Percentiles rank a stretch among this genome's conserved stretches.
These are phyloP conservation scores for Zarea fungicola DNA, from an alignment of 2,329 filamentous ascomycete species.

Conservation along the genomic window DNA sequence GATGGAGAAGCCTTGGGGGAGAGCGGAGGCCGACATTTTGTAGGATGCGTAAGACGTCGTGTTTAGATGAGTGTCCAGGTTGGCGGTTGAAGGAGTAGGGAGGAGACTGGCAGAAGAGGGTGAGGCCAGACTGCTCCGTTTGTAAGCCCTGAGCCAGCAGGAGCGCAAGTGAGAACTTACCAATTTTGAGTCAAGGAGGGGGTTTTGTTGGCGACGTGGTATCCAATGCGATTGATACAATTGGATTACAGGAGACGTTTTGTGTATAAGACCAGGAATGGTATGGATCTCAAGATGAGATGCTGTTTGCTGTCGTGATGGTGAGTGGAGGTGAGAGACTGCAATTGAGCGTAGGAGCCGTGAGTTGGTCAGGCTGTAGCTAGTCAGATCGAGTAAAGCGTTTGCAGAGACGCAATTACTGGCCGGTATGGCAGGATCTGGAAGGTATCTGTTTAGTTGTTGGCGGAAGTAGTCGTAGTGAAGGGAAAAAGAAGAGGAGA, in stretches of 20 bases:
- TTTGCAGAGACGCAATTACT: slow-evolving; percentile 8
- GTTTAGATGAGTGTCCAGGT: slow-evolving; percentile 2
- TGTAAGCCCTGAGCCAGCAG: slow-evolving; percentile 5
- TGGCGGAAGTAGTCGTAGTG: not conserved
- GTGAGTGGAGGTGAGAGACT: not conserved
- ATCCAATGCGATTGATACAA: not conserved
- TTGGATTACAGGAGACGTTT: too few species aligned
- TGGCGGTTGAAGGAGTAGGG: not conserved
- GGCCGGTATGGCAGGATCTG: not conserved
- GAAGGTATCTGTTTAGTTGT: not conserved
- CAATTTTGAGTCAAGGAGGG: not conserved
- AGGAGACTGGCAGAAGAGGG: not conserved
- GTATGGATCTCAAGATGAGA: not conserved
- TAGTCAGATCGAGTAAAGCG: slow-evolving; percentile 11
- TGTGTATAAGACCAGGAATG: too few species aligned
- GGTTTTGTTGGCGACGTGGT: not conserved
- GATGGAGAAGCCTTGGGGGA: slow-evolving; percentile 51
- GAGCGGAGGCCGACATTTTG: slow-evolving; percentile 24
- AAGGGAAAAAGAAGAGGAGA: slow-evolving; percentile 13
- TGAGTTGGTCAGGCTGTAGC: not conserved
- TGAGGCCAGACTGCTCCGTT: slow-evolving; percentile 8
- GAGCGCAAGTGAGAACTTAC: slow-evolving; percentile 4
- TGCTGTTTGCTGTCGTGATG: not conserved
- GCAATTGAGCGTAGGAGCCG: not conserved
- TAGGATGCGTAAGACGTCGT: not conserved